Percentiles rank a stretch among this genome's conserved stretches.
phyloP scores from a whole-genome alignment of 495 filamentous ascomycete species.

The Annulohypoxylon stygium region DNA sequence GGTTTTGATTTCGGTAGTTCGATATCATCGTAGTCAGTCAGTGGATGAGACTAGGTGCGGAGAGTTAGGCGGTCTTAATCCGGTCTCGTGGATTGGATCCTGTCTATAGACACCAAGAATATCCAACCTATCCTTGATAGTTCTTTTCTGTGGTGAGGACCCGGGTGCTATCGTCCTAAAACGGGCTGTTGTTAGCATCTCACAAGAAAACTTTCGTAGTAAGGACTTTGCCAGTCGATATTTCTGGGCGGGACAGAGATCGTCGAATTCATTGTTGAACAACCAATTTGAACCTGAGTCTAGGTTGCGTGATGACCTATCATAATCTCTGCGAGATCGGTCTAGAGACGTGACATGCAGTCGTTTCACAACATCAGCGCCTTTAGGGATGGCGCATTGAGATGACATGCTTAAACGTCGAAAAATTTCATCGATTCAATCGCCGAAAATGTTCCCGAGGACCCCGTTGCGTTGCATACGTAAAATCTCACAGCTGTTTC shows the following conservation, averaged over 20 bases:
- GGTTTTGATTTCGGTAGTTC: constrained; percentile 40
- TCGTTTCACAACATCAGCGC: constrained; percentile 34
- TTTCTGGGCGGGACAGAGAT: constrained; percentile 16
- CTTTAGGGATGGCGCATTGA: constrained; percentile 27
- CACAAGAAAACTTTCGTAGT: constrained; percentile 23
- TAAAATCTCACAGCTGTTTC: constrained; percentile 27
- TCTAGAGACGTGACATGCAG: constrained; percentile 40
- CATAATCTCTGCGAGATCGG: constrained; percentile 48
- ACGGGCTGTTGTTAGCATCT: constrained; percentile 15
- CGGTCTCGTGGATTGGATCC: constrained; percentile 28
- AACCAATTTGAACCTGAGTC: constrained; percentile 21
- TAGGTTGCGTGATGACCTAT: constrained; percentile 37
- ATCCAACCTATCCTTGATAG: constrained; percentile 9
- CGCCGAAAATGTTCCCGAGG: constrained; percentile 46
- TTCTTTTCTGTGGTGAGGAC: not conserved
- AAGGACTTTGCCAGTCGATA: constrained; percentile 3
- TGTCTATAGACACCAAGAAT: constrained; percentile 17
- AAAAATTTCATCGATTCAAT: constrained; percentile 37
- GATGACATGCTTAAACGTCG: constrained; percentile 28
- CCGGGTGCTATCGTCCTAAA: constrained; percentile 7
- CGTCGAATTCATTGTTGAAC: constrained; percentile 10
- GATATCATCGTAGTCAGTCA: constrained; percentile 16
- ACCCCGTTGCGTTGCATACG: constrained; percentile 40
- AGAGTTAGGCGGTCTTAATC: constrained; percentile 15
- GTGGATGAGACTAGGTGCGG: constrained; percentile 11